Percentiles rank a stretch among this genome's conserved stretches.
Conservation (phyloP, 2,329 filamentous ascomycete genomes). For the Scytalidium lignicola region DNA sequence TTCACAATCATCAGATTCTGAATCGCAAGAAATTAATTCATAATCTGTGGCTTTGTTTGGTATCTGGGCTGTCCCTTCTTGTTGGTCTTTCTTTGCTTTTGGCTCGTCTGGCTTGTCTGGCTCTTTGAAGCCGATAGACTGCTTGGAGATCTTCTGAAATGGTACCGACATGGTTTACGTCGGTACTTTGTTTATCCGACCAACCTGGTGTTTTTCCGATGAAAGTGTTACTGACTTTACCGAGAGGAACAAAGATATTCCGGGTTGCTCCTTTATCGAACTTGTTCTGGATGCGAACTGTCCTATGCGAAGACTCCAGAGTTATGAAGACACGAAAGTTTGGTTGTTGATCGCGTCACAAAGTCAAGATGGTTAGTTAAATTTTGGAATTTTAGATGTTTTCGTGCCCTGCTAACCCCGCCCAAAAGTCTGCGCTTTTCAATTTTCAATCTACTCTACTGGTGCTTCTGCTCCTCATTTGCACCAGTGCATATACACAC, state of each 20-base stretch:
- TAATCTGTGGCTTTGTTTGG: no score
- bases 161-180: neutral
- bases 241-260: neutral
- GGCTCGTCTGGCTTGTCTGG: neutral
- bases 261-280: neutral
- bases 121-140: neutral
- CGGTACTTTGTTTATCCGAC: neutral
- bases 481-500: conserved; percentile 92
- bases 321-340: neutral
- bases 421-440: conserved; percentile 83
- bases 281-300: neutral
- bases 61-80: no score
- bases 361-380: conserved; percentile 12
- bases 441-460: conserved; percentile 97
- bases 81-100: no score
- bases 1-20: neutral
- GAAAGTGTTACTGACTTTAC: neutral
- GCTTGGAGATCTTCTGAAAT: neutral
- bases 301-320: neutral
- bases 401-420: conserved; percentile 3
- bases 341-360: neutral
- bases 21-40: neutral
- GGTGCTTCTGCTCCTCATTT: conserved; percentile 90
- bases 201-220: neutral
- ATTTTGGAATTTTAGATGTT: neutral